Conservation (phyloP, 2,329 filamentous ascomycete genomes). For the Periconia sp. region DNA sequence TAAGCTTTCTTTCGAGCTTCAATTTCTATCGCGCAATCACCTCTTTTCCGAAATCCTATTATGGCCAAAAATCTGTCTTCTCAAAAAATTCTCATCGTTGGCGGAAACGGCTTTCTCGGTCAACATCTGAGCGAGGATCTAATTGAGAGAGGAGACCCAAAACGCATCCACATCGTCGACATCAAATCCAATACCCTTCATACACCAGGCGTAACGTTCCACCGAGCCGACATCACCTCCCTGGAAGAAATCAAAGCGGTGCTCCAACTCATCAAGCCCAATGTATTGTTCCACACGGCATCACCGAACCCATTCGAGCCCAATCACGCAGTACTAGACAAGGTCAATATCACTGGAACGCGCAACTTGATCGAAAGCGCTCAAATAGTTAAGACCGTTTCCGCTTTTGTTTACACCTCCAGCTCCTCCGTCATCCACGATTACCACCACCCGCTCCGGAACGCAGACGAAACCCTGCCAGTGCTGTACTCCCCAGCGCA, state of each 20-base stretch:
- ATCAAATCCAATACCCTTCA: not conserved
- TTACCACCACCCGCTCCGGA: slow-evolving; percentile 10
- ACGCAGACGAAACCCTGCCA: slow-evolving; percentile 12
- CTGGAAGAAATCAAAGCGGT: not conserved
- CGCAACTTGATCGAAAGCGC: slow-evolving; percentile 35
- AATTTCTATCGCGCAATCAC: too few species aligned
- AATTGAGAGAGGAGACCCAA: not conserved
- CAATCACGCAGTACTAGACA: slow-evolving; percentile 37
- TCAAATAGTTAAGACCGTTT: not conserved
- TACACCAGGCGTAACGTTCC: not conserved
- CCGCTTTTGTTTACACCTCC: slow-evolving; percentile 21
- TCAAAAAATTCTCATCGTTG: not conserved
- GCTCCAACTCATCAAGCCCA: slow-evolving; percentile 25
- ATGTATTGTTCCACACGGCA: slow-evolving; percentile 50
- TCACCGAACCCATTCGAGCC: slow-evolving; percentile 36
- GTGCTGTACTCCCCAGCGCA: slow-evolving; percentile 14
- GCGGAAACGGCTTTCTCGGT: not conserved
- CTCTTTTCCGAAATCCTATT: too few species aligned
- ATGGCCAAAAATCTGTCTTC: too few species aligned
- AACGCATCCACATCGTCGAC: not conserved
- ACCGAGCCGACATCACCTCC: not conserved
- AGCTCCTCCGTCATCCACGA: slow-evolving; percentile 21
- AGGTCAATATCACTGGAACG: slow-evolving; percentile 52
- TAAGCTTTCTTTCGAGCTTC: too few species aligned
- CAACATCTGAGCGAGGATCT: not conserved